A percentile compares a stretch with the other conserved stretches of the same genome.
Conservation (phyloP, 108 stramenopile genomes). For the Nannochloropsis granulata region DNA sequence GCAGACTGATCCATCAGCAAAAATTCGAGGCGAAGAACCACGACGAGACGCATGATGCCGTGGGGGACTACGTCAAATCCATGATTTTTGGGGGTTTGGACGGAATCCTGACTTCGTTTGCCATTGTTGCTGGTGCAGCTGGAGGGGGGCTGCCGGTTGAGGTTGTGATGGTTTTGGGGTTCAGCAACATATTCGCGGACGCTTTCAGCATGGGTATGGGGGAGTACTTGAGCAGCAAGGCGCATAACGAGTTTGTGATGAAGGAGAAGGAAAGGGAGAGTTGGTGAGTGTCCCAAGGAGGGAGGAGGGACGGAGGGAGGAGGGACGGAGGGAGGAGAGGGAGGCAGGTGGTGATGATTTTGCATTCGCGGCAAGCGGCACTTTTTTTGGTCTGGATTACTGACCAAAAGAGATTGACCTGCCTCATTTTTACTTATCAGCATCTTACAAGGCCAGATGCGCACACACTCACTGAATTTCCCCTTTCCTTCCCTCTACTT, state of each 20-base stretch:
- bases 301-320: neutral
- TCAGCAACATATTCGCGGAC: conserved; percentile 89
- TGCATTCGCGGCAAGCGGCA: neutral
- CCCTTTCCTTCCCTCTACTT: neutral
- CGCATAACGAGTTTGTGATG: conserved; percentile 83
- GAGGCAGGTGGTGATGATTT: neutral
- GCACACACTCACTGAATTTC: neutral
- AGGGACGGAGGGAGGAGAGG: neutral
- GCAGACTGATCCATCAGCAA: neutral
- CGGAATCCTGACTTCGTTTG: conserved; percentile 91
- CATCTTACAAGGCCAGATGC: too few species aligned
- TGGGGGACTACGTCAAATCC: conserved; percentile 3
- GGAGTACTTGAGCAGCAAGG: conserved; percentile 87
- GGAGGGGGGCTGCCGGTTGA: conserved; percentile 59
- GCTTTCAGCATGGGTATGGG: conserved; percentile 94
- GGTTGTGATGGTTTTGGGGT: conserved; percentile 86
- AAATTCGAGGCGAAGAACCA: neutral
- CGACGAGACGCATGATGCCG: neutral
- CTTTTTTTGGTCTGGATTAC: too few species aligned
- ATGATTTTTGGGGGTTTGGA: conserved; percentile 93
- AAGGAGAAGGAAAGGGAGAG: conserved; percentile 68
- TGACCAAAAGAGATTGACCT: too few species aligned
- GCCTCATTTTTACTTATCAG: too few species aligned
- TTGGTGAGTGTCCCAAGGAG: conserved; percentile 48
- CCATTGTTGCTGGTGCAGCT: conserved; percentile 90